phyloP scores from a whole-genome alignment of 2,329 filamentous ascomycete species.

The Penicillium sp. region DNA sequence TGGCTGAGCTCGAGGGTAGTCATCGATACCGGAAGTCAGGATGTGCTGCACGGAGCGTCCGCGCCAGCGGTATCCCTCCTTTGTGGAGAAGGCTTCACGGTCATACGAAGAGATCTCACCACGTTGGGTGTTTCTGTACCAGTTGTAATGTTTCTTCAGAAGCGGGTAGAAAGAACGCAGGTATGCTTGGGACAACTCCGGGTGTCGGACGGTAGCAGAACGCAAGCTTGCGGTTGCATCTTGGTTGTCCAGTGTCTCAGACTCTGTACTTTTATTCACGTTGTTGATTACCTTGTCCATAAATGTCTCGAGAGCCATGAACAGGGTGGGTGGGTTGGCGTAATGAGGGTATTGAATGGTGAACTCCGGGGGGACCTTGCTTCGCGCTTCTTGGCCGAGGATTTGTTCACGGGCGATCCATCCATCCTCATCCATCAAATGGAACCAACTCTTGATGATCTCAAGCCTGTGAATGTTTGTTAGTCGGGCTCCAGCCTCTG shows the following conservation, averaged over 20 bases:
- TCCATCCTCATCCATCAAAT: conserved; percentile 91
- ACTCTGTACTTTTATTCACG: conserved; percentile 37
- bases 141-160: conserved; percentile 84
- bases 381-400: conserved; percentile 84
- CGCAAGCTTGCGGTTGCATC: conserved; percentile 52
- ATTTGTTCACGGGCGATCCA: conserved; percentile 99
- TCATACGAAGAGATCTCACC: conserved; percentile 92
- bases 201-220: conserved; percentile 67
- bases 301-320: conserved; percentile 82
- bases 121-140: conserved; percentile 90
- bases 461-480: conserved; percentile 55
- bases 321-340: conserved; percentile 93
- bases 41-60: conserved; percentile 85
- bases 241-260: conserved; percentile 23
- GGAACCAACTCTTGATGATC: conserved; percentile 94
- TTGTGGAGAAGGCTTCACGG: conserved; percentile 81
- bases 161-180: conserved; percentile 80
- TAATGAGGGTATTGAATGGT: conserved; percentile 96
- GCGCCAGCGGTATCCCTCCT: conserved; percentile 93
- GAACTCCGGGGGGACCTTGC: conserved; percentile 91
- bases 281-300: conserved; percentile 70
- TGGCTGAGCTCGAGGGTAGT: conserved; percentile 91
- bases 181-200: conserved; percentile 68
- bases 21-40: conserved; percentile 89
- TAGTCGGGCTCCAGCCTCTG: not conserved